These are phyloP conservation scores for Citrus sp. DNA, from an alignment of 345 rosid genomes.

Conservation along the genomic window DNA sequence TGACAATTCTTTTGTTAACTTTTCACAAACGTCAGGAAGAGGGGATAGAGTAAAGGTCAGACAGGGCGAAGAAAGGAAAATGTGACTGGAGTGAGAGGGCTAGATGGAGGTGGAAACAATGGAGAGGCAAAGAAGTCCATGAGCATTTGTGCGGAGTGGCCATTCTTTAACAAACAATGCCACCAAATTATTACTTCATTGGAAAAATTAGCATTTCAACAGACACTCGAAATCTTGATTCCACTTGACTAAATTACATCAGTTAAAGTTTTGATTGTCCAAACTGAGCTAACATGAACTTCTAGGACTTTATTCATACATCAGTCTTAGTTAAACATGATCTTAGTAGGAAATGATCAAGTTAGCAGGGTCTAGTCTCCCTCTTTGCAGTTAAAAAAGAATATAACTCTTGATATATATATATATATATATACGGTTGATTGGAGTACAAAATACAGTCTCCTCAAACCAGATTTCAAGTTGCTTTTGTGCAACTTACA, in stretches of 20 bases:
- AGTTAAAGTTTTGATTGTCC: neutral
- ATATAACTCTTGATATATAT: neutral
- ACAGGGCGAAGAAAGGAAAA: no score
- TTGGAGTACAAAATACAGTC: neutral
- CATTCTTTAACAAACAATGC: neutral
- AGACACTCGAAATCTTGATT: neutral
- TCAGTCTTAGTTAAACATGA: neutral
- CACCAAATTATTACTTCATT: neutral
- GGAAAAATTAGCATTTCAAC: neutral
- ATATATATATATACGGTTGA: neutral
- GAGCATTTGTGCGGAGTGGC: neutral
- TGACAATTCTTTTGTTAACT: no score
- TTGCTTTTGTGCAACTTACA: neutral
- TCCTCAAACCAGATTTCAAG: neutral
- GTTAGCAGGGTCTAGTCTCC: neutral
- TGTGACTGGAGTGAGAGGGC: no score
- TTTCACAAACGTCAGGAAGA: no score
- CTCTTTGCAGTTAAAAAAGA: neutral
- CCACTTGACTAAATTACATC: neutral
- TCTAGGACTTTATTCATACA: neutral
- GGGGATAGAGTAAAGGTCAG: no score
- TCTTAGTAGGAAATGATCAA: neutral
- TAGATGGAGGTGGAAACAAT: no score
- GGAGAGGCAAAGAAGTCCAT: neutral
- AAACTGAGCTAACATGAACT: neutral